Percentiles rank a stretch among this genome's conserved stretches.
Conservation (phyloP, 306 rosid genomes). For the Prunus fruticosa region DNA sequence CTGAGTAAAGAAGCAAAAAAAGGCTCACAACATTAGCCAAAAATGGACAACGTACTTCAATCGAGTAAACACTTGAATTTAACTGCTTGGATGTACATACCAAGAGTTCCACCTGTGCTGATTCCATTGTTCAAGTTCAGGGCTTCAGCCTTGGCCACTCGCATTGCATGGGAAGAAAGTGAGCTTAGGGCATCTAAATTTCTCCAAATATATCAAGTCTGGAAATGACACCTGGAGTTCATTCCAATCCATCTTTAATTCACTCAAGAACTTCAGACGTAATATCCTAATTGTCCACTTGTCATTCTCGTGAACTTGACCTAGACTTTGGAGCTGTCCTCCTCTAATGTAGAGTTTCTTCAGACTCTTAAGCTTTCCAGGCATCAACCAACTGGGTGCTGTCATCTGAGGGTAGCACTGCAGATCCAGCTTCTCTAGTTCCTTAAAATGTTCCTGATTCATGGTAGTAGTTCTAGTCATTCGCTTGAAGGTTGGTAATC, state of each 20-base stretch:
- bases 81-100: background rate
- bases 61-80: background rate
- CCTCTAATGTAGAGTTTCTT: slow-evolving; percentile 15
- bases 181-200: slow-evolving; percentile 11
- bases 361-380: background rate
- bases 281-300: background rate
- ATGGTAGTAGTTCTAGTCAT: background rate
- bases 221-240: slow-evolving; percentile 9
- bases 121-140: background rate
- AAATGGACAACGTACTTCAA: background rate
- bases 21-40: too few species aligned
- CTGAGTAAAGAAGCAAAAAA: background rate
- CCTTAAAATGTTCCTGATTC: too few species aligned
- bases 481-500: background rate
- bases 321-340: slow-evolving; percentile 4
- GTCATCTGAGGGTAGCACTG: background rate
- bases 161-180: slow-evolving; percentile 17
- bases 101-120: background rate
- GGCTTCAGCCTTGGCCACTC: slow-evolving; percentile 2
- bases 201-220: background rate
- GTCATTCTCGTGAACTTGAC: background rate
- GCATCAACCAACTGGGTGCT: slow-evolving; percentile 10
- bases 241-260: slow-evolving; percentile 2
- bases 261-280: slow-evolving; percentile 16
- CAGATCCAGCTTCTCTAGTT: slow-evolving; percentile 30